Base-by-base conservation (phyloP, 1,284 basidiomycete species). In the Bjerkandera adusta region DNA sequence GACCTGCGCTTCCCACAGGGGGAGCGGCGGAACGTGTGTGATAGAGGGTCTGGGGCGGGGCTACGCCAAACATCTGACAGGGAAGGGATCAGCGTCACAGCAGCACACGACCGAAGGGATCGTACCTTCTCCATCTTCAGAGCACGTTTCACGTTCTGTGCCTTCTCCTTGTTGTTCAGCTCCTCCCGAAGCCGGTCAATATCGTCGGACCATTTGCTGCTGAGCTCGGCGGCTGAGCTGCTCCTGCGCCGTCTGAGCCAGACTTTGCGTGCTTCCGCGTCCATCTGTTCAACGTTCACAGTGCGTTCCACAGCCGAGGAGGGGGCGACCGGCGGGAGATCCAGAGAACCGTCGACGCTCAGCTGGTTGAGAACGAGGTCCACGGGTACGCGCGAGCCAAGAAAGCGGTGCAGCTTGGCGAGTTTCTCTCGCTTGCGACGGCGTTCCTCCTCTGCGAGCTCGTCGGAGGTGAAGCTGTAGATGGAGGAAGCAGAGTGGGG, bases 71-170 rank as follows among this genome's bases (percentile, higher is more conserved):
- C 58, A 91, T 74, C 88, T 91, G 49, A 6, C 11, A 29, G 16
- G 13, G 11, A 18, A 16, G 34, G 7, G 22, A 26, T 10, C 26
- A 32, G 15, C 18, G 8, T 8, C n/a, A 8, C 27, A 30, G 27
- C 27, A 49, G 38, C 52, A 25, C 45, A 48, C 20, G 35, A 39
- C 27, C 35, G 27, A 48, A 32, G 15, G 39, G 33, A 30, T 64
- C 71, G 36, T 47, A 86, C 87, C 79, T 85, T 84, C 65, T 90
- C 86, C 86, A 91, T 89, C 68, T 91, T 91, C 57, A 83, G 72
- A 25, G 87, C 88, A 39, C 88, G 68, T 44, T 81, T 74, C 39
- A 91, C 87, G 57, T 85, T 87, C 59, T 85, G 75, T 12, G 84
- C 83, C 66, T 87, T 88, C 60, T 89, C 87, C 53, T 68, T 72